phyloP scores from a whole-genome alignment of 2,329 filamentous ascomycete genomes.

The Diaporthe australafricana region DNA sequence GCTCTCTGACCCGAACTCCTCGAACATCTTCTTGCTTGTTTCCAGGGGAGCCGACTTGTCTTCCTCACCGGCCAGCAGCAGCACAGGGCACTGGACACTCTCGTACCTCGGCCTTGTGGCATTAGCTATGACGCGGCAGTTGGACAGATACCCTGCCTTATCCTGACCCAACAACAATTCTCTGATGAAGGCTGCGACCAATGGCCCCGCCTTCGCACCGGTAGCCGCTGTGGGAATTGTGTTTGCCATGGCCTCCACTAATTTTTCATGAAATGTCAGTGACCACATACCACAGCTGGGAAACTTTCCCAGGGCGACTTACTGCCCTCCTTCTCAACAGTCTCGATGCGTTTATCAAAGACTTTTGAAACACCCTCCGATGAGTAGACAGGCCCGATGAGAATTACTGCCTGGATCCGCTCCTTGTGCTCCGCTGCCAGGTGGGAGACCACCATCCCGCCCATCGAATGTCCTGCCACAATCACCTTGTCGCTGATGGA shows the following conservation, averaged over 20 bases:
- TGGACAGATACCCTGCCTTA: constrained; percentile 48
- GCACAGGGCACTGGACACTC: constrained; percentile 63
- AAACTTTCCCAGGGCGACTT: background rate
- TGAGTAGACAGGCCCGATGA: constrained; percentile 75
- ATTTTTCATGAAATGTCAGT: background rate
- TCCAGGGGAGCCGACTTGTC: constrained; percentile 30
- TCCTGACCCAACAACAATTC: constrained; percentile 49
- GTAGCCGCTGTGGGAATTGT: constrained; percentile 47
- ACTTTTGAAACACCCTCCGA: constrained; percentile 47
- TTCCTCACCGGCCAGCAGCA: constrained; percentile 33
- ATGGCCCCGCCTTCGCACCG: constrained; percentile 45
- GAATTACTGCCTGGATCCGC: constrained; percentile 53
- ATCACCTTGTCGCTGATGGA: constrained; percentile 62
- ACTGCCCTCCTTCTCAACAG: constrained; percentile 57
- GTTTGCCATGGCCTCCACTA: constrained; percentile 30
- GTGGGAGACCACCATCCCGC: constrained; percentile 71
- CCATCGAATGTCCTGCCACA: constrained; percentile 77
- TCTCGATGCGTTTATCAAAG: constrained; percentile 32
- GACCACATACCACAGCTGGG: too few relatives aligned
- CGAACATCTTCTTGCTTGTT: constrained; percentile 28
- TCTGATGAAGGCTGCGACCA: constrained; percentile 50
- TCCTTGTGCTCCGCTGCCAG: constrained; percentile 61
- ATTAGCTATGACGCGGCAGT: constrained; percentile 49
- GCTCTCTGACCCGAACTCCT: constrained; percentile 7
- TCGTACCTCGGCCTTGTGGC: constrained; percentile 62